Evolutionary conservation across 2,329 filamentous ascomycete genomes (phyloP), one percentile per base, ranked within the genome.

Genomic region (Colletotrichum zoysiae): DNA sequence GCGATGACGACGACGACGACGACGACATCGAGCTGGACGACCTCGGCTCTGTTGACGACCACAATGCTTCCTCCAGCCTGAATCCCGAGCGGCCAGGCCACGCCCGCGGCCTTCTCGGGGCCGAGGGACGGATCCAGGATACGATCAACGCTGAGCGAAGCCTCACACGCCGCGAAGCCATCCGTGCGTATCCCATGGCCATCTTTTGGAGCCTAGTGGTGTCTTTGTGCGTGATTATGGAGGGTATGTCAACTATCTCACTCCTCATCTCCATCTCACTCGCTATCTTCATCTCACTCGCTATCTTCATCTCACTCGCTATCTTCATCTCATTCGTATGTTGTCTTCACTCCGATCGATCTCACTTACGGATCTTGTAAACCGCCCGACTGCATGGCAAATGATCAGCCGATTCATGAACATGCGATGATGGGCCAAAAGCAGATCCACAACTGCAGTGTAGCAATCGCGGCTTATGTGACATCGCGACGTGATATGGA

Each of bases 141-240:
- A 58, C 50, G 6, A 53, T 67, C 50, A 12, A 67, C 8, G 65
- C 40, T 33, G 75, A 77, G 53, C 78, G 79, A 48, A 74, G 74
- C 46, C 73, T 79, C 1, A 73, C 75, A 18, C 71, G 76, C 11
- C 57, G 73, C 0, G 73, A 78, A 23, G 79, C 79, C 3, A 71
- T 81, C n/a, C 73, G 75, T 1, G 71, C 70, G 30, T 80, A 81
- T 65, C 74, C 67, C 33, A 75, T 74, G 74, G 78, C 77, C 12
- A 75, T 78, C 51, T 70, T 74, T 59, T 78, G 76, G 76, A 77
- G 70, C 18, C 42, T 77, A 14, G 69, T 76, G 26, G 68, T 78
- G 30, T 77, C 76, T 35, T 68, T 75, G 44, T 76, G 76, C n/a
- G 76, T 80, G 50, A 77, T 81, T 66, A 81, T 81, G 79, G 79